Conservation (phyloP, 257 asterid species). For the Ocimum tenuiflorum region DNA sequence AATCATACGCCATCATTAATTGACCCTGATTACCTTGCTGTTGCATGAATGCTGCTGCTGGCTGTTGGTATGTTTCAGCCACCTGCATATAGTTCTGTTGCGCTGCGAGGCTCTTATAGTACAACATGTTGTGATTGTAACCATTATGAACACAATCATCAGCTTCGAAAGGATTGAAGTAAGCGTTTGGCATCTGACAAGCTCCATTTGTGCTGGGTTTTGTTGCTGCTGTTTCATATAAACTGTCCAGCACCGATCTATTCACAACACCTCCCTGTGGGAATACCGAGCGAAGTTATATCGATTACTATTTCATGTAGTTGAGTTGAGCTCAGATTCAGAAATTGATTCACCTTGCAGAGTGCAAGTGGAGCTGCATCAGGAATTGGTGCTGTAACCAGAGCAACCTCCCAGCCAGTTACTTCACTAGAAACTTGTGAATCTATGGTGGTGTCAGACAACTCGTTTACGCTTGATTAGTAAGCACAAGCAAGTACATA, state of each 20-base stretch:
- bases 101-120: slow-evolving; percentile 20
- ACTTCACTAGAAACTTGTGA: slow-evolving; percentile 31
- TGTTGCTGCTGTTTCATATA: slow-evolving; percentile 44
- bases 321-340: neutral
- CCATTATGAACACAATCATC: slow-evolving; percentile 15
- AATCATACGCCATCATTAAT: neutral
- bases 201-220: slow-evolving; percentile 27
- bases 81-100: slow-evolving; percentile 27
- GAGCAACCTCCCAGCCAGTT: slow-evolving; percentile 61
- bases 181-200: slow-evolving; percentile 12
- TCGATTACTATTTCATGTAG: no score
- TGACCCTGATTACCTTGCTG: slow-evolving; percentile 8
- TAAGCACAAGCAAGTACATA: neutral
- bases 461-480: slow-evolving; percentile 18
- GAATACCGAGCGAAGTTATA: neutral
- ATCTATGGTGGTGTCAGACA: slow-evolving; percentile 14
- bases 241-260: slow-evolving; percentile 52
- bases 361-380: slow-evolving; percentile 14
- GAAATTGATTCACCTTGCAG: slow-evolving; percentile 20
- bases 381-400: slow-evolving; percentile 34
- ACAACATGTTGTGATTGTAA: slow-evolving; percentile 18
- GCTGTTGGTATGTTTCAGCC: slow-evolving; percentile 31
- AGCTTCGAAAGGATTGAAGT: slow-evolving; percentile 59
- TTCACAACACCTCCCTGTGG: slow-evolving; percentile 46
- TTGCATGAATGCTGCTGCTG: slow-evolving; percentile 23